Evolutionary conservation across 805 yeast genomes (phyloP).

Genomic region (Scheffersomyces lignosus): DNA sequence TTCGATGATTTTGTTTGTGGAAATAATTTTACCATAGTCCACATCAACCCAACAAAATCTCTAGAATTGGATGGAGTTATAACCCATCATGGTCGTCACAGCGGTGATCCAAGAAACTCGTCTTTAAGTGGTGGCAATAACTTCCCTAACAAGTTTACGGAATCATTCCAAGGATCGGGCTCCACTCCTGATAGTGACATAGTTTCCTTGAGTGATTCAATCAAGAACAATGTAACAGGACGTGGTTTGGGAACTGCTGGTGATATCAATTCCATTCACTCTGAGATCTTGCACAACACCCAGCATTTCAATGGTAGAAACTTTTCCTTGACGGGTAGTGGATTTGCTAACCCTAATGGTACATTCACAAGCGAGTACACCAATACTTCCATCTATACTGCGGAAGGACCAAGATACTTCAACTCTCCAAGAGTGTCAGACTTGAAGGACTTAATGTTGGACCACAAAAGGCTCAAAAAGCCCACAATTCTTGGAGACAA

Average conservation of each 20-base stretch:
- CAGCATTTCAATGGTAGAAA: conserved; percentile 6
- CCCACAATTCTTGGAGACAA: conserved; percentile 5
- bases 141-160: neutral
- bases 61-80: conserved; percentile 10
- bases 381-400: conserved; percentile 17
- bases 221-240: conserved; percentile 9
- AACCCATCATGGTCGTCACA: no score
- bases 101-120: neutral
- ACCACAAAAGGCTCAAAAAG: conserved; percentile 1
- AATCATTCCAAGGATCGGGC: neutral
- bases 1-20: conserved; percentile 28
- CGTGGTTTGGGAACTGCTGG: conserved; percentile 41
- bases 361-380: conserved; percentile 8
- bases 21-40: conserved; percentile 24
- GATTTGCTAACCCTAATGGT: neutral
- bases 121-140: neutral
- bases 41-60: conserved; percentile 34
- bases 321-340: conserved; percentile 4
- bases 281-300: conserved; percentile 25
- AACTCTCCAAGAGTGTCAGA: conserved; percentile 37
- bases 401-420: conserved; percentile 6
- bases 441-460: conserved; percentile 28
- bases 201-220: neutral
- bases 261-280: conserved; percentile 42
- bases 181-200: neutral